Base-by-base conservation (phyloP, 129 eudicot species). In the Saussurea involucrata region DNA sequence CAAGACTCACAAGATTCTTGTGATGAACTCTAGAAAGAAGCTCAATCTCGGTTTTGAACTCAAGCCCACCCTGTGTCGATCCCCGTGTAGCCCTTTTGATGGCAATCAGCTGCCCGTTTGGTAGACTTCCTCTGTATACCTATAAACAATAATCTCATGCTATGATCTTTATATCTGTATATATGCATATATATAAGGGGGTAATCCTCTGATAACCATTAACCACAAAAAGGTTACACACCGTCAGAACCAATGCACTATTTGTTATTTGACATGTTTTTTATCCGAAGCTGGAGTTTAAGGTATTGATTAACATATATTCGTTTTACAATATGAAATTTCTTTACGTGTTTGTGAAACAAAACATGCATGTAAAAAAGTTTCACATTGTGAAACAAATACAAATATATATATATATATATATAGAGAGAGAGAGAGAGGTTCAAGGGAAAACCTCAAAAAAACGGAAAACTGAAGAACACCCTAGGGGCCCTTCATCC, bases 21-120 rank as follows among this genome's bases (percentile, higher is more conserved):
- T 90, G 96, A 85, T 90, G 96, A 66, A 90, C 96, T 66, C 92
- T 85, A 7, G 96, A 90, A 68, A 90, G 89, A 34, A 90, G 92
- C 81, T 90, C 96, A 29, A 90, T 90, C 74, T 90, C 96, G 10
- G 90, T 90, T 85, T 90, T 90, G 80, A 90, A 90, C 86, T 90
- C 96, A 0, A 75, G 85, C 8, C 88, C 88, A 0, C 92, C 90
- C 80, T 90, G 96, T 75, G 77, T 70, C 10, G 92, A 90, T 76
- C 85, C 87, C 66, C 82, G 92, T 24, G 80, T 76, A 64, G 96
- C 90, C 80, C 96, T 73, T 90, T 90, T 90, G 67, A 90, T 90
- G 55, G 96, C 96, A 63, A 90, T 69, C 60, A 87, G 33, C 67
- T 85, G 82, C 63, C 92, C 96, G 65, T 24, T 64, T 27, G 88